Base-by-base conservation (phyloP, 2,329 filamentous ascomycete genomes). In the Fusarium pseudonygamai region DNA sequence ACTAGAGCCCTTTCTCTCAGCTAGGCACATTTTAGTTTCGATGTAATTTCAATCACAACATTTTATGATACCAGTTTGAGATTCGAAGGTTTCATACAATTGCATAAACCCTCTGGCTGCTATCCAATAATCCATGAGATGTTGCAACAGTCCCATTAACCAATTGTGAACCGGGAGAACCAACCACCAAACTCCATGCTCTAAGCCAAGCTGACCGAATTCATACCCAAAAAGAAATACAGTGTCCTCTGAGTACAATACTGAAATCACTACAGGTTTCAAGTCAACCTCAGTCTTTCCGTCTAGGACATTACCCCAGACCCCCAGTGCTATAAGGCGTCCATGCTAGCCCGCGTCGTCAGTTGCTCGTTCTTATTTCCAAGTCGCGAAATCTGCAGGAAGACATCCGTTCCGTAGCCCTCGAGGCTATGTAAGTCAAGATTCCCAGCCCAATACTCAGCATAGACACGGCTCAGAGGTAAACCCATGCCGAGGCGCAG, bases 331-430 rank as follows among this genome's bases (percentile, higher is more conserved):
- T 85, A 93, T 18, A 95, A 89, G 26, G 92, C 92, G 82, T 95
- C 93, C 87, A 95, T 94, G 73, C 88, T 90, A 32, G 93, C 93
- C 77, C 93, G 86, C 34, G 90, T 94, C 6, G 89, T 94, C 70
- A 99, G 86, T 82, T 97, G 94, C 85, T 99, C 96, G 79, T 98
- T 98, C 87, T 97, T 98, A 82, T 99, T 99, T 26, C 96, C 96
- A 64, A 99, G 86, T 81, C 97, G 97, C 10, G 94, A 97, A 68
- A 99, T 97, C 80, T 98, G 95, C 72, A 99, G 84, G 79, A 99
- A 99, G 1, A 93, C 95, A 84, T 99, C 96, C 12, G 97, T 94
- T 20, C 96, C 96, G 80, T 98, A 98, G 2, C 96, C 97, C 80
- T 98, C 96, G 13, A 99, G 85, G 78, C 93, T 98, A 80, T 98